These are phyloP conservation scores for Gaeumannomyces sp. DNA, from an alignment of 2,329 filamentous ascomycete genomes.

Conservation along the genomic window DNA sequence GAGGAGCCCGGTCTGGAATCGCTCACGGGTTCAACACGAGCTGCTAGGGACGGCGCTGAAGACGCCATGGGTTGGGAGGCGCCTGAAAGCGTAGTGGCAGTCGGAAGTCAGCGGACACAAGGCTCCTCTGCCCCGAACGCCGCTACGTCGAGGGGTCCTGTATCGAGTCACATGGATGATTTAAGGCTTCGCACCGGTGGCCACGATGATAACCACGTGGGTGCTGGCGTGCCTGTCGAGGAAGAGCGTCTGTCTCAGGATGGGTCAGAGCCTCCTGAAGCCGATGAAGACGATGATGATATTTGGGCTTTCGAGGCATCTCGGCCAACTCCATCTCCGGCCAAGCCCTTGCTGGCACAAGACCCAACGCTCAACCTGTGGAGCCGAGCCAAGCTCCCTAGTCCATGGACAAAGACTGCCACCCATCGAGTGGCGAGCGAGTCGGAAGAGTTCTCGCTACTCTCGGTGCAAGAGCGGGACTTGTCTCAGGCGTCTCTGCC, in stretches of 20 bases:
- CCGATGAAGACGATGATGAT: conserved; percentile 40
- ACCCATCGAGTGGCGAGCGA: conserved; percentile 26
- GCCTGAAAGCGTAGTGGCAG: conserved; percentile 14
- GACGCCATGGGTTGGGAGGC: conserved; percentile 40
- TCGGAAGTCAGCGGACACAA: conserved; percentile 12
- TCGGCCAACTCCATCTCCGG: conserved; percentile 33
- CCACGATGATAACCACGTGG: neutral
- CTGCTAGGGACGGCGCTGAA: conserved; percentile 16
- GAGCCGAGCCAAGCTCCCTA: conserved; percentile 24
- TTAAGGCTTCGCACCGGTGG: neutral
- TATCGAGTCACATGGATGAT: neutral
- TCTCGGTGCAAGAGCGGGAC: conserved; percentile 26
- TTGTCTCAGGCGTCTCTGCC: conserved; percentile 8
- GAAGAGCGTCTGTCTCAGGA: neutral
- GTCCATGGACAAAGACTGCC: conserved; percentile 32
- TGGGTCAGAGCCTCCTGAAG: conserved; percentile 9
- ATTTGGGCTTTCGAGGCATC: conserved; percentile 54
- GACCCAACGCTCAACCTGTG: conserved; percentile 18
- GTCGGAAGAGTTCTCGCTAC: conserved; percentile 38
- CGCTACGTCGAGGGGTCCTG: neutral
- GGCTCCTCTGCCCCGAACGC: conserved; percentile 12
- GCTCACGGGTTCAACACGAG: conserved; percentile 25
- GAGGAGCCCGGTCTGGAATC: neutral
- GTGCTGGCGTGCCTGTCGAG: neutral
- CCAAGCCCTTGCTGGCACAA: conserved; percentile 16